Conservation (phyloP, 2,329 filamentous ascomycete genomes). For the Geosmithia putterillii region DNA sequence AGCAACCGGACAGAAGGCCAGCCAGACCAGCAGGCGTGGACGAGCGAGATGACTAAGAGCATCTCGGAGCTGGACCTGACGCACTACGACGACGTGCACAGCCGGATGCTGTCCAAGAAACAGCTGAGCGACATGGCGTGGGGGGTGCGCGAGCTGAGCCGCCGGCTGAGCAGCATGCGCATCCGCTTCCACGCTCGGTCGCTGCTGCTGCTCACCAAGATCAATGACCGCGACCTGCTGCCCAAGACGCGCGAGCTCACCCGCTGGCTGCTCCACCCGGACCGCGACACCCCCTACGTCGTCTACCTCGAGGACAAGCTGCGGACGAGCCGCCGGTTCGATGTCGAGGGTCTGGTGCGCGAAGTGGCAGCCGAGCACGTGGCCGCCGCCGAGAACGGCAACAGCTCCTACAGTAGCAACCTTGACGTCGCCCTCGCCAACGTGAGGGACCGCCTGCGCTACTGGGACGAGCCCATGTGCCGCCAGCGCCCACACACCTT, state of each 20-base stretch:
- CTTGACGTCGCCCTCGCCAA: constrained; percentile 21
- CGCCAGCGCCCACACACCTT: constrained; percentile 70
- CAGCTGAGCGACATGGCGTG: constrained; percentile 95
- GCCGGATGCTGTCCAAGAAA: constrained; percentile 82
- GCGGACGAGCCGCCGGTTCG: constrained; percentile 58
- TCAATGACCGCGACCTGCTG: constrained; percentile 74
- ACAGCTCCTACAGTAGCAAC: constrained; percentile 13
- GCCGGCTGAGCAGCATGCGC: constrained; percentile 71
- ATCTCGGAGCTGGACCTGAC: constrained; percentile 26
- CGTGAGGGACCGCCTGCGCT: constrained; percentile 49
- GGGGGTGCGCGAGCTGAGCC: constrained; percentile 82
- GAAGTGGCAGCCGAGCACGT: constrained; percentile 39
- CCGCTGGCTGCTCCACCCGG: constrained; percentile 66
- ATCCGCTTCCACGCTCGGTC: constrained; percentile 71
- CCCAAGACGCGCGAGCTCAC: constrained; percentile 64
- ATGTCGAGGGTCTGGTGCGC: constrained; percentile 54
- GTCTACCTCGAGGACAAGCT: constrained; percentile 78
- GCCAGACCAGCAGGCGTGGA: constrained; percentile 44
- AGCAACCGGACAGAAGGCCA: constrained; percentile 35
- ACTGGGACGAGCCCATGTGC: constrained; percentile 76
- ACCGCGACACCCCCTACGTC: constrained; percentile 55
- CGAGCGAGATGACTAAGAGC: constrained; percentile 29
- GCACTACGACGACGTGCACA: constrained; percentile 28
- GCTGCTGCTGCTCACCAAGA: constrained; percentile 84
- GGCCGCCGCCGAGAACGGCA: constrained; percentile 19